Conservation (phyloP, 495 filamentous ascomycete genomes). For the Penicillium silybi region DNA sequence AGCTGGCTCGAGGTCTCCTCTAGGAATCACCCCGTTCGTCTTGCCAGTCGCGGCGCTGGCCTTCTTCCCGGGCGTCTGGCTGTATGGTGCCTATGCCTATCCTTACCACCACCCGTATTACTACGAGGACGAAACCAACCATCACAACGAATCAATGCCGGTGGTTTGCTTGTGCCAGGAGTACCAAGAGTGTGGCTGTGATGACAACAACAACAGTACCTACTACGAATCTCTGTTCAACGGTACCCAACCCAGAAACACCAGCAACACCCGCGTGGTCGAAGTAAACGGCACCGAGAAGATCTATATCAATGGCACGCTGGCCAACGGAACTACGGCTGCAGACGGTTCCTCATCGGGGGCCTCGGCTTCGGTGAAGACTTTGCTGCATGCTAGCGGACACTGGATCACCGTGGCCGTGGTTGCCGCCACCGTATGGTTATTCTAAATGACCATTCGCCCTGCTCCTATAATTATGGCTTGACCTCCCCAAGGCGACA, state of each 20-base stretch:
- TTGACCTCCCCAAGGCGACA: too few species aligned
- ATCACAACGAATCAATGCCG: constrained; percentile 64
- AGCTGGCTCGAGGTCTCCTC: constrained; percentile 53
- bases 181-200: constrained; percentile 74
- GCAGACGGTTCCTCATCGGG: constrained; percentile 35
- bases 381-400: constrained; percentile 46
- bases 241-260: constrained; percentile 66
- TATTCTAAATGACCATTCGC: constrained; percentile 17
- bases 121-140: constrained; percentile 42
- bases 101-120: constrained; percentile 60
- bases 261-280: constrained; percentile 57
- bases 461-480: neutral
- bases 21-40: constrained; percentile 56
- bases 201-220: constrained; percentile 60
- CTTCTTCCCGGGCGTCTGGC: constrained; percentile 59
- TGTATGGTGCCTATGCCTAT: constrained; percentile 53
- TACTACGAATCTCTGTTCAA: constrained; percentile 57
- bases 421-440: constrained; percentile 47
- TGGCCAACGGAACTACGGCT: constrained; percentile 79
- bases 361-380: constrained; percentile 27
- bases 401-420: constrained; percentile 60
- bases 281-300: constrained; percentile 68
- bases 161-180: constrained; percentile 72
- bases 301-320: constrained; percentile 78
- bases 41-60: constrained; percentile 55